These are phyloP conservation scores for Fraxinus anomala DNA, from an alignment of 257 asterid genomes.

Conservation along the genomic window DNA sequence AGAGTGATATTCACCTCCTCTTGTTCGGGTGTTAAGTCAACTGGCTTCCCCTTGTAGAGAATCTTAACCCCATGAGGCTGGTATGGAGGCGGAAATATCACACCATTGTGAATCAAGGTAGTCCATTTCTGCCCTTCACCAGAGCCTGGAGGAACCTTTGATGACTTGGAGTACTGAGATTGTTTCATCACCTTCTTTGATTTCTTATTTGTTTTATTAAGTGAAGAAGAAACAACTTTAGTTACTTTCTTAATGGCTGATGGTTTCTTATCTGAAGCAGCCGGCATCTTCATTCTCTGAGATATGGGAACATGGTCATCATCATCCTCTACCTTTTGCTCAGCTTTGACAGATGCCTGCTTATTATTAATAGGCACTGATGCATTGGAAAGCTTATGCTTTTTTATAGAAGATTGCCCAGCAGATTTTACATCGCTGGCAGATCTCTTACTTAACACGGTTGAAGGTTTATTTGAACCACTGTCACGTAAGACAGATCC, in stretches of 20 bases:
- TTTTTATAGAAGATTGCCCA: constrained; percentile 50
- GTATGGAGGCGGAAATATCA: constrained; percentile 95
- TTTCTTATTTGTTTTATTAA: constrained; percentile 49
- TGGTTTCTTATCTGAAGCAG: constrained; percentile 51
- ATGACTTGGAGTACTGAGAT: constrained; percentile 70
- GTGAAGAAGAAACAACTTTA: constrained; percentile 44
- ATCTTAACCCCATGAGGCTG: constrained; percentile 92
- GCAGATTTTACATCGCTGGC: constrained; percentile 51
- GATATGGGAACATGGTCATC: constrained; percentile 74
- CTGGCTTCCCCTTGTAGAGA: constrained; percentile 85
- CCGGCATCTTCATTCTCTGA: constrained; percentile 59
- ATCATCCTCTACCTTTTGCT: constrained; percentile 63
- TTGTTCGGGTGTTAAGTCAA: constrained; percentile 79
- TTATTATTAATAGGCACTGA: constrained; percentile 37
- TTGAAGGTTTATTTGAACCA: constrained; percentile 43
- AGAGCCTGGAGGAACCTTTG: constrained; percentile 79
- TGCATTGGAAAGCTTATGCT: constrained; percentile 65
- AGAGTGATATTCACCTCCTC: constrained; percentile 72
- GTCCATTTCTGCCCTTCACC: constrained; percentile 99
- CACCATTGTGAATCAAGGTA: constrained; percentile 89
- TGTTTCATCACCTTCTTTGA: constrained; percentile 57
- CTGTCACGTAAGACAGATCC: constrained; percentile 55
- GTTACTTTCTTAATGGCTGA: constrained; percentile 40
- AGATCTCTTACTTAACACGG: constrained; percentile 66
- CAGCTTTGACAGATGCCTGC: constrained; percentile 53